phyloP scores from a whole-genome alignment of 371 early-diverging fungal genomes.

The Haplosporangium sp. region DNA sequence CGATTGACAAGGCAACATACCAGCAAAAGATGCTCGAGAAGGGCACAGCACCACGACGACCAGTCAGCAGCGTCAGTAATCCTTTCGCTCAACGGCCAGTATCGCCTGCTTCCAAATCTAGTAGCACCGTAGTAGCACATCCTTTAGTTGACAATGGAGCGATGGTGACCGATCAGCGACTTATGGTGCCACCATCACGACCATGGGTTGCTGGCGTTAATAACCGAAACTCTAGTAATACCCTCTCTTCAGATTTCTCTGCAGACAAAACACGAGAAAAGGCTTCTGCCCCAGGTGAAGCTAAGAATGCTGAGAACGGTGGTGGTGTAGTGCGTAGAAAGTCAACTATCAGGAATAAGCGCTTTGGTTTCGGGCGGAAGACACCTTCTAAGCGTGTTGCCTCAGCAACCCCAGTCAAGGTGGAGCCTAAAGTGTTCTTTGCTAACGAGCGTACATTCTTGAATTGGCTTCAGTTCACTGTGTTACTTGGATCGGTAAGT shows the following conservation, averaged over 20 bases:
- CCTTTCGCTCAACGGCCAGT: slow-evolving; percentile 29
- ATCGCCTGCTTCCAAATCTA: slow-evolving; percentile 18
- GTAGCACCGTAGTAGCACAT: slow-evolving; percentile 25
- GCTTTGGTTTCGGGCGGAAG: slow-evolving; percentile 45
- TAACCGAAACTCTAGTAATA: slow-evolving; percentile 23
- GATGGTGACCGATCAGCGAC: slow-evolving; percentile 3
- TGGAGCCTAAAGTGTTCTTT: slow-evolving; percentile 98
- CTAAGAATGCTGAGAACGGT: not conserved
- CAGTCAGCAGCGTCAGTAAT: slow-evolving; percentile 10
- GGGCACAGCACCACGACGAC: slow-evolving; percentile 27
- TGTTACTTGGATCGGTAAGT: slow-evolving; percentile 67
- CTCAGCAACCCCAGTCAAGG: slow-evolving; percentile 66
- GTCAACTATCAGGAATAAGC: slow-evolving; percentile 38
- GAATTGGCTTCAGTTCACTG: slow-evolving; percentile 79
- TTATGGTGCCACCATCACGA: slow-evolving; percentile 29
- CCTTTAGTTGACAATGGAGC: slow-evolving; percentile 33
- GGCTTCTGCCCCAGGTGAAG: not conserved
- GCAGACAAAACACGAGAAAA: slow-evolving; percentile 17
- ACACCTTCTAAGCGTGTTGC: slow-evolving; percentile 20
- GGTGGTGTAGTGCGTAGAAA: slow-evolving; percentile 36
- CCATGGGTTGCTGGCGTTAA: slow-evolving; percentile 44
- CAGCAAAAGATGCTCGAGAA: slow-evolving; percentile 51
- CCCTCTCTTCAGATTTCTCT: slow-evolving; percentile 26
- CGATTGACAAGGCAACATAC: slow-evolving; percentile 54
- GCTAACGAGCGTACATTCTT: slow-evolving; percentile 98